Percentiles rank a stretch among this genome's conserved stretches.
These are phyloP conservation scores for Miscanthus sacchariflorus DNA, from an alignment of 202 grass and related monocot species.

Conservation along the genomic window DNA sequence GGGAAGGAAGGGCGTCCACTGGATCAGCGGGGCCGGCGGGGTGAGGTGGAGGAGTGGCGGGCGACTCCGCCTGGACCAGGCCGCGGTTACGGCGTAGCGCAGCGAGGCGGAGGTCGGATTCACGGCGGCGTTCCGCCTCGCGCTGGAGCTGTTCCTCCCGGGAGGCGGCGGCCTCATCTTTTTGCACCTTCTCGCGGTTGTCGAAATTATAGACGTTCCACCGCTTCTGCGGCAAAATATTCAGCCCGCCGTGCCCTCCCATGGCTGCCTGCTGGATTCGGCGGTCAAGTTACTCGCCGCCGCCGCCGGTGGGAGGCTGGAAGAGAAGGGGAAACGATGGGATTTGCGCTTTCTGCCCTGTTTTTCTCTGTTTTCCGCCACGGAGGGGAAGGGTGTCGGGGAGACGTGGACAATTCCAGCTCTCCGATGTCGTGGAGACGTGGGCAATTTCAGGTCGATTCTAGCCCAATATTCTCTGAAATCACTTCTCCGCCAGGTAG, in stretches of 20 bases:
- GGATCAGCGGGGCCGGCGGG: background rate
- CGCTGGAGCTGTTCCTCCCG: slow-evolving; percentile 87
- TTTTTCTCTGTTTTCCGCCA: background rate
- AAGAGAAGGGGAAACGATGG: background rate
- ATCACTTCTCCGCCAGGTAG: too few species aligned
- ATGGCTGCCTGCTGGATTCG: slow-evolving; percentile 43
- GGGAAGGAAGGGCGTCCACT: background rate
- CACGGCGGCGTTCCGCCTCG: slow-evolving; percentile 71
- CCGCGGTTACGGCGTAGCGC: slow-evolving; percentile 68
- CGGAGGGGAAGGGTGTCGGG: too few species aligned
- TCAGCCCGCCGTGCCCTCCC: slow-evolving; percentile 93
- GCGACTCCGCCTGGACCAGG: slow-evolving; percentile 20
- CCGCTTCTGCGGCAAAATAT: slow-evolving; percentile 96
- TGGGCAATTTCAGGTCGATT: too few species aligned
- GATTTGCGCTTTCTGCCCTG: background rate
- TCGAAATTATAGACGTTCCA: slow-evolving; percentile 98
- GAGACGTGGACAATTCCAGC: too few species aligned
- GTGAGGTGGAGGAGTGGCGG: background rate
- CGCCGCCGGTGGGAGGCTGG: background rate
- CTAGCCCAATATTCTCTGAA: too few species aligned
- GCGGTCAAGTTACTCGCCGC: background rate
- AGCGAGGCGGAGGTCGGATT: slow-evolving; percentile 67
- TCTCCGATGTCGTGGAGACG: too few species aligned
- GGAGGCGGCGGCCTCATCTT: slow-evolving; percentile 83
- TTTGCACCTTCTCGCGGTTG: slow-evolving; percentile 95